Conservation (phyloP, 495 filamentous ascomycete species). For the Aspergillus saccharolyticus region DNA sequence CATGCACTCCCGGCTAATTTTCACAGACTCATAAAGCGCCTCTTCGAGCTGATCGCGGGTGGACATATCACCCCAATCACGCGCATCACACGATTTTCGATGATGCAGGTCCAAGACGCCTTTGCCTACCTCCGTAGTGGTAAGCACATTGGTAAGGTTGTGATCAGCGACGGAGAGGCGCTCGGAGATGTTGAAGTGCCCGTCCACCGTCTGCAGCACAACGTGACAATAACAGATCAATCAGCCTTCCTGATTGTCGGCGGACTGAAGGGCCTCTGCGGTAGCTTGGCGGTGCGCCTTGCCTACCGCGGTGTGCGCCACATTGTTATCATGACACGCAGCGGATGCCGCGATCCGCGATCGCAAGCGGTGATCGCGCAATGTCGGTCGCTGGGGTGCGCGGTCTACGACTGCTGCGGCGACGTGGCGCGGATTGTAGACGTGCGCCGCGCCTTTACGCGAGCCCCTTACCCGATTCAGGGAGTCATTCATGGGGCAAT, state of each 20-base stretch:
- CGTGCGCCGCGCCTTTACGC: constrained; percentile 8
- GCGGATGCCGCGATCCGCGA: constrained; percentile 6
- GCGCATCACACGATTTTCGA: not conserved
- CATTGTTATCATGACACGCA: constrained; percentile 4
- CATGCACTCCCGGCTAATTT: not conserved
- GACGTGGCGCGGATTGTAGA: constrained; percentile 5
- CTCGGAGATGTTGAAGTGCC: not conserved
- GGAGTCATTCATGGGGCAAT: constrained; percentile 13
- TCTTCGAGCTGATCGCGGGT: not conserved
- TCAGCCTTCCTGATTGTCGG: not conserved
- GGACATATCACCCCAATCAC: not conserved
- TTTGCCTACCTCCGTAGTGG: not conserved
- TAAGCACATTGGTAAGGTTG: not conserved
- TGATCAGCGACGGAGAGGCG: not conserved
- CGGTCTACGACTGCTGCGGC: not conserved
- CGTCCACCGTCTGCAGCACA: not conserved
- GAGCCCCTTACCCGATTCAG: not conserved
- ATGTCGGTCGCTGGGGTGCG: constrained; percentile 2
- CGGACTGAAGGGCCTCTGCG: constrained; percentile 8
- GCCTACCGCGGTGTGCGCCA: not conserved
- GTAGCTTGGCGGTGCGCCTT: constrained; percentile 1
- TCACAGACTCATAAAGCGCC: not conserved
- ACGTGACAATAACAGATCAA: not conserved
- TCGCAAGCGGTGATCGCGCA: constrained; percentile 1
- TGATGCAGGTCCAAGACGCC: not conserved